Evolutionary conservation across 2,329 filamentous ascomycete species (phyloP), one percentile per base, ranked within the genome.

Genomic region (Ceratocystiopsis sp.): DNA sequence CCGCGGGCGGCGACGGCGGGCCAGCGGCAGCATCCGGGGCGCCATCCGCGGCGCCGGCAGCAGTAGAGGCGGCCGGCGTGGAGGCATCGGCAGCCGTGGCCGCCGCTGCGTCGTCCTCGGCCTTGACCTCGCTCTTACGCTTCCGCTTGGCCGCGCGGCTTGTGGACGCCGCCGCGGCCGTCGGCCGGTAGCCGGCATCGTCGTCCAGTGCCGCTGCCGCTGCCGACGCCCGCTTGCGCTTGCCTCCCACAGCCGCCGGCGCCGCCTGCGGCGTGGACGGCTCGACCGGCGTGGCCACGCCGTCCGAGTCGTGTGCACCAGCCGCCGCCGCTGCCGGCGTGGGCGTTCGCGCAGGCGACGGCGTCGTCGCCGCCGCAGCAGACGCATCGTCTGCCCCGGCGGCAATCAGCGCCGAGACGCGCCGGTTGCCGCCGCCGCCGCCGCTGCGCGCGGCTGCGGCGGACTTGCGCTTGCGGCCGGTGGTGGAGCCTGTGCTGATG

Each of bases 181-280:
- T 34, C 15, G 43, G 17, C 8, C 37, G 40, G 17, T 29, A 64
- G 3, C 71, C 73, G 3, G 68, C 68, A 49, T 75, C 73, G 3
- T 73, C 72, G 45, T 72, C 64, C 54, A 78, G 78, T 4, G 73
- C 72, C 0, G 60, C 57, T 48, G 78, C 74, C 9, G 77, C 74
- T 33, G 75, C 72, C 25, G 55, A 35, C 7, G 41, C 36, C 39
- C 67, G 55, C 58, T 71, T 71, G 35, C 71, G 63, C 64, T 75
- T 75, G 46, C 68, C 64, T 57, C 61, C 49, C 2, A 0, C 54
- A 40, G 60, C 56, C 49, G 11, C 48, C 48, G 10, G 47, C 25
- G 48, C 36, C 13, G 40, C 32, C 14, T 37, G 42, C 4, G 43
- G 45, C 29, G 45, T 49, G 2, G 42, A 33, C 32, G 45, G 18